Conservation (phyloP, 2,329 filamentous ascomycete genomes). For the Aspergillus thermomutatus region DNA sequence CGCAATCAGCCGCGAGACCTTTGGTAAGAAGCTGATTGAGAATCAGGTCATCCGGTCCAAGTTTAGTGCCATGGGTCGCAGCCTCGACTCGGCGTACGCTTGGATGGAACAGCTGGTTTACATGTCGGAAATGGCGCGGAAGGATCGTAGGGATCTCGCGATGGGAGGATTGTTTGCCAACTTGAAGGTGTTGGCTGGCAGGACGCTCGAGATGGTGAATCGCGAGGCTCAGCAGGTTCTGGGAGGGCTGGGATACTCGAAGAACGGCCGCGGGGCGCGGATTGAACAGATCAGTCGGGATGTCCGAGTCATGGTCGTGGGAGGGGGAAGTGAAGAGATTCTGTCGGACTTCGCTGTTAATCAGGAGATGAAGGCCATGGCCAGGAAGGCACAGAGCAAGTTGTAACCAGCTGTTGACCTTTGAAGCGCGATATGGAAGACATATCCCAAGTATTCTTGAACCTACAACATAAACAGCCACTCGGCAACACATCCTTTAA, state of each 20-base stretch:
- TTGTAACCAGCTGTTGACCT: too few species aligned
- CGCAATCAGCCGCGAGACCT: constrained; percentile 53
- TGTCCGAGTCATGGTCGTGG: constrained; percentile 52
- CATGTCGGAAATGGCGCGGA: constrained; percentile 30
- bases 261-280: constrained; percentile 44
- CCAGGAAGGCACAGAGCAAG: constrained; percentile 7
- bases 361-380: constrained; percentile 39
- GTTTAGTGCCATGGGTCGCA: constrained; percentile 51
- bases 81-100: constrained; percentile 56
- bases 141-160: constrained; percentile 10
- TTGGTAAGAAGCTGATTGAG: constrained; percentile 54
- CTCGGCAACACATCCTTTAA: too few species aligned
- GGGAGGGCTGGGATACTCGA: constrained; percentile 53
- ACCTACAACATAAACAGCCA: too few species aligned
- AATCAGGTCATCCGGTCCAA: constrained; percentile 58
- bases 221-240: constrained; percentile 55
- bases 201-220: constrained; percentile 49
- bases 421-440: too few species aligned
- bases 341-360: constrained; percentile 51
- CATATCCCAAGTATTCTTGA: too few species aligned
- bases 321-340: constrained; percentile 56
- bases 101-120: constrained; percentile 59
- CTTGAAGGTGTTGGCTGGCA: constrained; percentile 49
- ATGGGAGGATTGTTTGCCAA: constrained; percentile 23
- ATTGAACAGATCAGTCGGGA: constrained; percentile 55